These are phyloP conservation scores for Buxus sempervirens DNA, from an alignment of 164 flowering plant species.

Conservation along the genomic window DNA sequence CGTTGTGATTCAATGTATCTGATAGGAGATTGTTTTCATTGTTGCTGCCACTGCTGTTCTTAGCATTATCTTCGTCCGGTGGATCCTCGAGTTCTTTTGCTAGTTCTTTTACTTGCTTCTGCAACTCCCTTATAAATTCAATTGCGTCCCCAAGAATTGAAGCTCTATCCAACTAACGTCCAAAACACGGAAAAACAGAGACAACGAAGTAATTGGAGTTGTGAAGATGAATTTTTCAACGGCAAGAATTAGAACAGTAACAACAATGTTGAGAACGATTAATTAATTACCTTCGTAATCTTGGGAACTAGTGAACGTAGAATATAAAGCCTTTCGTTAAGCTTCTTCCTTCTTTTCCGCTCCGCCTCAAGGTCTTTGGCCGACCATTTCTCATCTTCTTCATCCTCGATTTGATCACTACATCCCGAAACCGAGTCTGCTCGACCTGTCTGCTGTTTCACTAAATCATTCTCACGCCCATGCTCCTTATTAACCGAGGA, in stretches of 20 bases:
- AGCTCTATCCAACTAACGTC: too few relatives aligned
- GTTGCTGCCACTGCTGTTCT: conserved; percentile 15
- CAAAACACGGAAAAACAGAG: too few relatives aligned
- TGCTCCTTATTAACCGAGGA: conserved; percentile 22
- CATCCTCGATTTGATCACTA: conserved; percentile 75
- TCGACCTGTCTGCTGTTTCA: conserved; percentile 35
- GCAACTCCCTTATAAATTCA: conserved; percentile 69
- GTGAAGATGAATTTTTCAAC: too few relatives aligned
- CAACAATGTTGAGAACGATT: too few relatives aligned
- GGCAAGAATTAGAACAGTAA: too few relatives aligned
- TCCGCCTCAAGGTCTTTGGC: conserved; percentile 78
- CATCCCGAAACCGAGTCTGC: conserved; percentile 67
- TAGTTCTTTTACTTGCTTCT: conserved; percentile 70
- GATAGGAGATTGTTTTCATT: conserved; percentile 11
- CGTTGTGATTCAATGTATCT: conserved; percentile 25
- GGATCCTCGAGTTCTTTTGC: conserved; percentile 70
- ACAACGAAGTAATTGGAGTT: too few relatives aligned
- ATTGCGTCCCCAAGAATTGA: conserved; percentile 21
- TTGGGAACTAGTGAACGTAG: conserved; percentile 86
- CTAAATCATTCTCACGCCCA: conserved; percentile 39
- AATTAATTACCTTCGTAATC: conserved; percentile 64
- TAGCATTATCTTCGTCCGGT: conserved; percentile 48
- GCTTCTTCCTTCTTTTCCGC: too few relatives aligned
- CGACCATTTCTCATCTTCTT: conserved; percentile 26
- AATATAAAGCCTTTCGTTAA: conserved; percentile 68